A percentile compares a stretch with the other conserved stretches of the same genome.
phyloP scores from a whole-genome alignment of 495 filamentous ascomycete species.

The Endocarpon pusillum region DNA sequence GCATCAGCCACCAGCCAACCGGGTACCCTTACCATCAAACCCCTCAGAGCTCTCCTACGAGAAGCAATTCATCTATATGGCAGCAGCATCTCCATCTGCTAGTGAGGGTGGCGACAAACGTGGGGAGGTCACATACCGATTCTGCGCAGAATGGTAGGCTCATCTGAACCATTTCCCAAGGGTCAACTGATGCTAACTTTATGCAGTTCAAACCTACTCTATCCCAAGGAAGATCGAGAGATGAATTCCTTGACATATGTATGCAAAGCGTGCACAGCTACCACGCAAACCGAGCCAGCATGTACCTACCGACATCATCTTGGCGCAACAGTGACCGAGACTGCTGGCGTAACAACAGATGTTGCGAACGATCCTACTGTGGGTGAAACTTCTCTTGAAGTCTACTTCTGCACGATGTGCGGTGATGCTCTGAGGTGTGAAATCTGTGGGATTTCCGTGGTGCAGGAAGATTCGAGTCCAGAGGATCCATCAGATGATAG shows the following conservation, averaged over 20 bases:
- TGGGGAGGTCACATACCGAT: constrained; percentile 1
- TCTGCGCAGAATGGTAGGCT: not conserved
- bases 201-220: constrained; percentile 57
- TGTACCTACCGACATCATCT: constrained; percentile 90
- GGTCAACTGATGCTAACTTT: constrained; percentile 1
- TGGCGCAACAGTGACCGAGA: constrained; percentile 77
- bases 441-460: constrained; percentile 29
- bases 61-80: too few species aligned
- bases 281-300: constrained; percentile 62
- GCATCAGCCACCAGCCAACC: too few species aligned
- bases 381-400: constrained; percentile 45
- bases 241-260: constrained; percentile 51
- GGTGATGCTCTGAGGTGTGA: constrained; percentile 33
- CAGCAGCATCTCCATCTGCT: constrained; percentile 4
- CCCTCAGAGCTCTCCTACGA: too few species aligned
- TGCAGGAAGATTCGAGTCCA: too few species aligned
- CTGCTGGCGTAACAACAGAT: constrained; percentile 92
- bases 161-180: constrained; percentile 1
- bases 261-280: constrained; percentile 84
- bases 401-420: constrained; percentile 35
- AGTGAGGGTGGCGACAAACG: too few species aligned
- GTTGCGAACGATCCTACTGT: constrained; percentile 95
- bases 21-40: too few species aligned
- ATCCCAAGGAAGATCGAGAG: constrained; percentile 74
- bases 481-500: too few species aligned